Evolutionary conservation across 106 monocot genomes (phyloP).

Genomic region (Dendrobium catenatum): DNA sequence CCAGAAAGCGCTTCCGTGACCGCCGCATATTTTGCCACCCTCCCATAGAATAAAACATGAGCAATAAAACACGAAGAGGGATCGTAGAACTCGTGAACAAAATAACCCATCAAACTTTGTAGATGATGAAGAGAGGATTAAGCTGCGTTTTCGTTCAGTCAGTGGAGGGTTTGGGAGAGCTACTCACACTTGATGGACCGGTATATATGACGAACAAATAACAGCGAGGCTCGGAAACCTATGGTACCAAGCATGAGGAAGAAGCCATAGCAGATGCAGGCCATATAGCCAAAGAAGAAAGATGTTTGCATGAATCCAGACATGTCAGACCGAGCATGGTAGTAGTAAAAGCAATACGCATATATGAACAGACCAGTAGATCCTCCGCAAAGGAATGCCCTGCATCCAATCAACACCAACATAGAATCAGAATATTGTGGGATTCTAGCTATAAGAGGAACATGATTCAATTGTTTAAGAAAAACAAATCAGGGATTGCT

Average conservation of each 20-base stretch:
- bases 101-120: not conserved
- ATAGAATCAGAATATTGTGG: not conserved
- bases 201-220: constrained; percentile 26
- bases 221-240: constrained; percentile 23
- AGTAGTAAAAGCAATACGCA: constrained; percentile 27
- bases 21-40: not conserved
- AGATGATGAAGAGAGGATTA: not conserved
- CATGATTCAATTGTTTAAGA: not conserved
- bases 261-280: constrained; percentile 30
- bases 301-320: constrained; percentile 32
- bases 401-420: not conserved
- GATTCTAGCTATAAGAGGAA: not conserved
- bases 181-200: constrained; percentile 24
- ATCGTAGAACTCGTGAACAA: not conserved
- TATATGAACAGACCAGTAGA: constrained; percentile 25
- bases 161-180: not conserved
- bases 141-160: not conserved
- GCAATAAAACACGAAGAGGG: not conserved
- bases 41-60: not conserved
- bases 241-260: constrained; percentile 26
- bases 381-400: constrained; percentile 24
- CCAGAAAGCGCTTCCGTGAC: too few species aligned
- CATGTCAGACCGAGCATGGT: constrained; percentile 28
- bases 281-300: constrained; percentile 34
- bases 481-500: not conserved